phyloP scores from a whole-genome alignment of 371 early-diverging fungal species.

The Mucor irregularis region DNA sequence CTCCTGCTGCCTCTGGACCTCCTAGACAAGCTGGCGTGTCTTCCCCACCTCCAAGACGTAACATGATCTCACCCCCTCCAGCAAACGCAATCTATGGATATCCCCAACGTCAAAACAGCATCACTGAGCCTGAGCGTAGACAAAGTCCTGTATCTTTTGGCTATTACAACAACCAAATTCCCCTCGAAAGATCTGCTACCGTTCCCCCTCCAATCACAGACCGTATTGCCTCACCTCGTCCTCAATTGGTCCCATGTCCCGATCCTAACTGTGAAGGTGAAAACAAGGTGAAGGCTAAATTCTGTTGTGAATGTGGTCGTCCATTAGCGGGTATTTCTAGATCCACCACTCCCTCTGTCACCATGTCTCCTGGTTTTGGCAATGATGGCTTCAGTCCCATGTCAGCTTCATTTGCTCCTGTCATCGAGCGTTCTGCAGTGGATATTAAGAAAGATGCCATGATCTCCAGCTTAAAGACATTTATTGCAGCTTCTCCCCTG shows the following conservation, averaged over 20 bases:
- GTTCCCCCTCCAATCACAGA: conserved; percentile 27
- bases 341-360: conserved; percentile 43
- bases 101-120: conserved; percentile 10
- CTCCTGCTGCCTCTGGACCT: background rate
- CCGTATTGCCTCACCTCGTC: conserved; percentile 19
- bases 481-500: conserved; percentile 31
- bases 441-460: conserved; percentile 15
- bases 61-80: background rate
- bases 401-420: background rate
- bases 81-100: background rate
- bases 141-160: conserved; percentile 4
- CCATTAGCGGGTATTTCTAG: conserved; percentile 51
- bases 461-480: conserved; percentile 1
- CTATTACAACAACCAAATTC: background rate
- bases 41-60: background rate
- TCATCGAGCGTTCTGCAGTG: conserved; percentile 5
- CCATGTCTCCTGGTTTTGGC: background rate
- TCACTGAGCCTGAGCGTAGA: conserved; percentile 7
- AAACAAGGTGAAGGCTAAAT: conserved; percentile 70
- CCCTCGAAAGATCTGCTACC: conserved; percentile 21
- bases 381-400: background rate
- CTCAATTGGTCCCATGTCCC: conserved; percentile 39
- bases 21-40: too few species aligned
- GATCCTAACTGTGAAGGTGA: conserved; percentile 62
- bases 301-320: conserved; percentile 75